Evolutionary conservation across 257 asterid species (phyloP), one percentile per base, ranked within the genome.

Genomic region (Solanum medicagineum): DNA sequence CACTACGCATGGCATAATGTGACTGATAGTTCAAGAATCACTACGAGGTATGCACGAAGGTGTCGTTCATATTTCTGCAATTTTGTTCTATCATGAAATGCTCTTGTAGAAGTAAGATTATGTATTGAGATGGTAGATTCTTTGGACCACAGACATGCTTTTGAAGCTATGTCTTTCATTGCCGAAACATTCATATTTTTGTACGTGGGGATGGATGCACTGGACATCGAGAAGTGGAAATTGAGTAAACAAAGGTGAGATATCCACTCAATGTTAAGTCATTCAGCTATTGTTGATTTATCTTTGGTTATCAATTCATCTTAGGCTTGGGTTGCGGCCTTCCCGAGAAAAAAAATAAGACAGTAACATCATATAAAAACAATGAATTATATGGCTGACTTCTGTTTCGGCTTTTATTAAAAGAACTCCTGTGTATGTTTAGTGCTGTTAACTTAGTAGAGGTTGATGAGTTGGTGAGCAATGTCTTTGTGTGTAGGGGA

Each of bases 1-100:
- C 99, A 96, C 88, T 96, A 96, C 83, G 98, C 98, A 54, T 96
- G 98, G 99, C 96, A 96, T 88, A 96, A 94, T 80, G 95, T 95
- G 86, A 92, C 95, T 0, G 98, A 96, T 60, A 89, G 92, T 89
- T 96, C 99, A 84, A 94, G 93, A 87, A 90, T 91, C 89, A 96
- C 98, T 8, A 93, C 98, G 70, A 87, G 88, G 98, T 92, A 89
- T 66, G 91, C 84, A 49, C 42, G 74, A 44, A 54, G 45, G 17
- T 49, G 83, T 45, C 81, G 70, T 83, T 74, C 55, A 22, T 73
- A 82, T 29, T 69, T 81, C 51, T 68, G n/a, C 42, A 7, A 32
- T 84, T 17, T 53, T 0, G n/a, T 49, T 44, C 16, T 2, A 49
- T 20, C 7, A 15, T 14, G 51, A 26, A 36, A 83, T 69, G 42